Evolutionary conservation across 2,329 filamentous ascomycete species (phyloP).

Genomic region (Emergomyces africanus): DNA sequence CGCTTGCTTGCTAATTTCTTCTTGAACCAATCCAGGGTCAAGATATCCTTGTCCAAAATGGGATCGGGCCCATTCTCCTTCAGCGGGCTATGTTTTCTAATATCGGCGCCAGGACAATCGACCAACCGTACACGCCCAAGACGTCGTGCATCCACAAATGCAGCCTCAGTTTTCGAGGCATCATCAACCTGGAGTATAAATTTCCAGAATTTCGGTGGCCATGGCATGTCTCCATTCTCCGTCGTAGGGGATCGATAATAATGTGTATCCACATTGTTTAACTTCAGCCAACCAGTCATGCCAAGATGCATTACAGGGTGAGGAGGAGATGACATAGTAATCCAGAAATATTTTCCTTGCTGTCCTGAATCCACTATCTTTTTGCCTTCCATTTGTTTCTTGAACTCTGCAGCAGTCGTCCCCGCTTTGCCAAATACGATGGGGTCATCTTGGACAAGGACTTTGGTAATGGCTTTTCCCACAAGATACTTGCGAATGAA

Average conservation of each 20-base stretch:
- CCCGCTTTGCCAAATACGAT: constrained; percentile 88
- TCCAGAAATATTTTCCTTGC: constrained; percentile 96
- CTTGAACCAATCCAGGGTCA: constrained; percentile 66
- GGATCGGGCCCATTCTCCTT: constrained; percentile 92
- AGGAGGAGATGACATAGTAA: constrained; percentile 64
- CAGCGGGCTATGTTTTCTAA: constrained; percentile 63
- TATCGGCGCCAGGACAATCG: constrained; percentile 62
- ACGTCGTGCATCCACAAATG: constrained; percentile 73
- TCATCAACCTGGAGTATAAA: constrained; percentile 60
- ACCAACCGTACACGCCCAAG: constrained; percentile 71
- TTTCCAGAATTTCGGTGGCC: constrained; percentile 88
- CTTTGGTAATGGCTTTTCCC: constrained; percentile 61
- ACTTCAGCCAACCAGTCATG: constrained; percentile 72
- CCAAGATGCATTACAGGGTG: constrained; percentile 86
- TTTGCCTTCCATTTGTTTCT: constrained; percentile 60
- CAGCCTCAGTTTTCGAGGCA: constrained; percentile 49
- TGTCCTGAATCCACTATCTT: constrained; percentile 59
- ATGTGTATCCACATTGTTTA: constrained; percentile 61
- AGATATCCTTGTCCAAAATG: constrained; percentile 61
- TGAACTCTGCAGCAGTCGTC: constrained; percentile 61
- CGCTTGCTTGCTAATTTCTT: constrained; percentile 59
- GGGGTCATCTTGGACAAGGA: constrained; percentile 61
- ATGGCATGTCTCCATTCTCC: constrained; percentile 46
- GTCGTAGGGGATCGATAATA: constrained; percentile 60
- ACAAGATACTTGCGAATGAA: constrained; percentile 74